Conservation (phyloP, 108 stramenopile species). For the Skeletonema potamos region DNA sequence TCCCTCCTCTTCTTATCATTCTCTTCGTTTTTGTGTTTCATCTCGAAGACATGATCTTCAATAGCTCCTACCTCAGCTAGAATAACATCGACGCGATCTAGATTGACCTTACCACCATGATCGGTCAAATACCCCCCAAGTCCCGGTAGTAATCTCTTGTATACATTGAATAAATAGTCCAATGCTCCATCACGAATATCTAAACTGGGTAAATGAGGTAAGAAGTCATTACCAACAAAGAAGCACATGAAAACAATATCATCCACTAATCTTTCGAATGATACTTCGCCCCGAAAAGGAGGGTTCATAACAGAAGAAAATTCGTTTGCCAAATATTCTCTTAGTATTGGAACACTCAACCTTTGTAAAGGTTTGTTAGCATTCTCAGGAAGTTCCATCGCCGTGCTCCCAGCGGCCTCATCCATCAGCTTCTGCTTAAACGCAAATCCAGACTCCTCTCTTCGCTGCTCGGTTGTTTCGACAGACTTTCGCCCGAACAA, state of each 20-base stretch:
- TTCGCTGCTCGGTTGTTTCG: conserved; percentile 64
- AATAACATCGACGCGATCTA: conserved; percentile 91
- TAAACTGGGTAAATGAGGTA: conserved; percentile 94
- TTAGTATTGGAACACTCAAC: conserved; percentile 86
- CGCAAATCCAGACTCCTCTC: conserved; percentile 70
- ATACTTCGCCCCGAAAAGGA: conserved; percentile 62
- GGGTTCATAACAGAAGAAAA: conserved; percentile 68
- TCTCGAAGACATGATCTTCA: conserved; percentile 95
- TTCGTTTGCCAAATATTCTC: conserved; percentile 93
- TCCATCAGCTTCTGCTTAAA: conserved; percentile 73
- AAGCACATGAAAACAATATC: conserved; percentile 99
- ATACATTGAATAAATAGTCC: conserved; percentile 89
- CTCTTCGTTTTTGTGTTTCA: conserved; percentile 88
- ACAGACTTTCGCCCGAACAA: conserved; percentile 78
- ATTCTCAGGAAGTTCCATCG: conserved; percentile 82
- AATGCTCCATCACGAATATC: conserved; percentile 95
- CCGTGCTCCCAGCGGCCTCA: conserved; percentile 70
- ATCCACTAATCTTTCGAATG: conserved; percentile 94
- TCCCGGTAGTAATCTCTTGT: conserved; percentile 86
- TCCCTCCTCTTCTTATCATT: conserved; percentile 61
- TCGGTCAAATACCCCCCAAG: conserved; percentile 94
- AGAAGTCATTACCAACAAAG: conserved; percentile 94
- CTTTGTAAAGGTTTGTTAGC: conserved; percentile 75
- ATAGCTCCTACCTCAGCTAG: conserved; percentile 92
- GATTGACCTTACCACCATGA: conserved; percentile 91